phyloP scores from a whole-genome alignment of 202 grass and related monocot species.

The Brachypodium distachyon region DNA sequence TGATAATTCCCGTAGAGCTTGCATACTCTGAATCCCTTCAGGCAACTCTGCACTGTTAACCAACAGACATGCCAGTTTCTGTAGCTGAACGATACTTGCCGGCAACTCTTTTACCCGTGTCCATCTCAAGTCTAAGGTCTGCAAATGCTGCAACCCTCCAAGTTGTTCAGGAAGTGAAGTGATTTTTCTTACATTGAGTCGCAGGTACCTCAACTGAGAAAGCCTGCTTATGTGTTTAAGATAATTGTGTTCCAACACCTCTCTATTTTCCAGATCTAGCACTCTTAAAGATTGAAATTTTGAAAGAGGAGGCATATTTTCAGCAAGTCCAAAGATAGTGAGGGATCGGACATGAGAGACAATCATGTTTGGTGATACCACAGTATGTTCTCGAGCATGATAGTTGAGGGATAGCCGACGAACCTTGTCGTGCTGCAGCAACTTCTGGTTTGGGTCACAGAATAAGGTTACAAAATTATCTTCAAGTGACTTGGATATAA shows the following conservation, averaged over 20 bases:
- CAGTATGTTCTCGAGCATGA: not conserved
- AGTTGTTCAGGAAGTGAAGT: slow-evolving; percentile 24
- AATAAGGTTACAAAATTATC: slow-evolving; percentile 22
- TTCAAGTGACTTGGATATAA: slow-evolving; percentile 11
- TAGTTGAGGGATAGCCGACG: not conserved
- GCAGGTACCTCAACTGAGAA: slow-evolving; percentile 6
- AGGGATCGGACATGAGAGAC: slow-evolving; percentile 1
- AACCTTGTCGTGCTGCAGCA: not conserved
- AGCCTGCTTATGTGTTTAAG: not conserved
- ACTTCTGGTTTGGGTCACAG: not conserved
- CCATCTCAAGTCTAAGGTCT: slow-evolving; percentile 18
- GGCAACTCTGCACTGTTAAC: not conserved
- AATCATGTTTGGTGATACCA: not conserved
- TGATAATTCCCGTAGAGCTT: not conserved
- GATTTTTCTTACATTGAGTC: not conserved
- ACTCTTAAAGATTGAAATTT: not conserved
- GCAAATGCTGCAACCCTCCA: slow-evolving; percentile 3
- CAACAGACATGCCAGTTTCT: not conserved
- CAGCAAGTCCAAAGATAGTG: not conserved
- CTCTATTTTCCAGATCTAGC: slow-evolving; percentile 10
- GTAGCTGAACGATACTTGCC: not conserved
- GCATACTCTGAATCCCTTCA: not conserved
- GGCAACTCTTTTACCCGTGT: not conserved
- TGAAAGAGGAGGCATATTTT: not conserved
- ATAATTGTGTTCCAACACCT: not conserved